A percentile compares a stretch with the other conserved stretches of the same genome.
phyloP scores from a whole-genome alignment of 1,284 basidiomycete genomes.

The Amylostereum chailletii region DNA sequence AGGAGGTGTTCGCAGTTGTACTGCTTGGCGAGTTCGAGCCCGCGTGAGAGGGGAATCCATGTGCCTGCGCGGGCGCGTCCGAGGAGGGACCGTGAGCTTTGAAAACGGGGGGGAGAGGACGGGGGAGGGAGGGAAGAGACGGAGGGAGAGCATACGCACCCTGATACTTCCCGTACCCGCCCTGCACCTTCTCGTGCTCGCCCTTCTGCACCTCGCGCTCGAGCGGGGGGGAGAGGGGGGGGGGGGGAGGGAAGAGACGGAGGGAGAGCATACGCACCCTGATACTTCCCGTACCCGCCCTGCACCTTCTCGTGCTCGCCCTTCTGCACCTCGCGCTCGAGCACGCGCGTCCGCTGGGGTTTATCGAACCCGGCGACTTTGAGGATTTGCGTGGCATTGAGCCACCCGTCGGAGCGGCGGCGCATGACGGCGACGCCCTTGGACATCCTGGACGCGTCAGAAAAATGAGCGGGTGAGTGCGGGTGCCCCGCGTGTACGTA shows the following conservation, averaged over 20 bases:
- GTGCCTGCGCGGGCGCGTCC: conserved; percentile 60
- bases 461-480: conserved; percentile 24
- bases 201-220: conserved; percentile 99
- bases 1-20: conserved; percentile 88
- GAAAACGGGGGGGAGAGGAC: neutral
- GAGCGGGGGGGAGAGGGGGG: conserved; percentile 25
- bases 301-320: conserved; percentile 99
- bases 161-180: conserved; percentile 99
- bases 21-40: conserved; percentile 80
- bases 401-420: conserved; percentile 89
- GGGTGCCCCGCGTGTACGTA: conserved; percentile 34
- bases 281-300: conserved; percentile 99
- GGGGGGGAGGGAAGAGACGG: neutral
- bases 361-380: conserved; percentile 99
- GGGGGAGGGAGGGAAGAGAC: neutral
- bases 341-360: conserved; percentile 92
- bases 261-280: conserved; percentile 53
- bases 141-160: conserved; percentile 41
- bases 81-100: neutral
- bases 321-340: conserved; percentile 98
- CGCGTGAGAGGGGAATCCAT: conserved; percentile 96
- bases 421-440: conserved; percentile 97
- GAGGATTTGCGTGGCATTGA: conserved; percentile 98
- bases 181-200: conserved; percentile 98
- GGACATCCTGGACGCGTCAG: conserved; percentile 67